Percentiles rank a stretch among this genome's conserved stretches.
These are phyloP conservation scores for Botrytis tulipae DNA, from an alignment of 2,329 filamentous ascomycete genomes.

Conservation along the genomic window DNA sequence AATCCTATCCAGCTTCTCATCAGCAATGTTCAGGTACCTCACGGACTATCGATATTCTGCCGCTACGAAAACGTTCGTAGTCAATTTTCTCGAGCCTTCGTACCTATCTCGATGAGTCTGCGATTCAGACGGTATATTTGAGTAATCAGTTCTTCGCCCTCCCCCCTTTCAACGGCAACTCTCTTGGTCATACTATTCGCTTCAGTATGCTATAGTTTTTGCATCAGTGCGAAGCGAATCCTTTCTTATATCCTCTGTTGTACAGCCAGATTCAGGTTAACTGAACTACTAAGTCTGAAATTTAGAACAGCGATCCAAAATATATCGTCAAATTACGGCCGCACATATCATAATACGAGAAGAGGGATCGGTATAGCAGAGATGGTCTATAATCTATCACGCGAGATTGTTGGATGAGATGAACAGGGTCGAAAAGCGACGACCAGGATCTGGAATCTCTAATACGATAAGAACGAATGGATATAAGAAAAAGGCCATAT, in stretches of 20 bases:
- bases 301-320: not conserved
- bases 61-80: too few species aligned
- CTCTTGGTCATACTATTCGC: not conserved
- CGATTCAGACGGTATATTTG: not conserved
- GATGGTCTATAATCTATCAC: not conserved
- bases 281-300: not conserved
- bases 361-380: not conserved
- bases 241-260: not conserved
- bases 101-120: not conserved
- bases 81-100: not conserved
- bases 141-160: not conserved
- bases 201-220: not conserved
- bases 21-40: too few species aligned
- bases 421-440: too few species aligned
- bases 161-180: not conserved
- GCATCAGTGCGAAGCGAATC: not conserved
- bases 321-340: not conserved
- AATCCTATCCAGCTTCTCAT: not conserved
- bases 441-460: not conserved
- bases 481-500: too few species aligned
- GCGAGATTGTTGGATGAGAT: not conserved
- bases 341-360: not conserved
- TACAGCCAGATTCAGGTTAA: not conserved
- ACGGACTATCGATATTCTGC: not conserved
- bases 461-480: too few species aligned